Evolutionary conservation across 257 asterid species (phyloP), one percentile per base, ranked within the genome.

Genomic region (Paulownia fortunei): DNA sequence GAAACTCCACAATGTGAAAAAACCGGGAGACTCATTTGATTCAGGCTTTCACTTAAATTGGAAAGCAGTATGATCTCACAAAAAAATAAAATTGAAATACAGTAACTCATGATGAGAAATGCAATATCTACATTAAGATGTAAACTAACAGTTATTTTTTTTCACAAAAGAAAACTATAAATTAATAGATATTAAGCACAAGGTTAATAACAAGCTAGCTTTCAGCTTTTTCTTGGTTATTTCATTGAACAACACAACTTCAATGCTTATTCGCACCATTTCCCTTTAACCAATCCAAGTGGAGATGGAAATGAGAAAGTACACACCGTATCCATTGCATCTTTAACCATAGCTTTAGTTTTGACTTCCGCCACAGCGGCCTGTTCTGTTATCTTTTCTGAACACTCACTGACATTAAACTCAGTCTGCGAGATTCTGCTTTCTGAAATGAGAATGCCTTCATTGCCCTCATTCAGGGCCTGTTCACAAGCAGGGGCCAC

Each of bases 251-350:
- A 72, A 36, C 36, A 16, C 49, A 61, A 46, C 47, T 55, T 56
- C 65, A 4, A 60, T 51, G 42, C 34, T 24, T 65, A 56, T 42
- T 72, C 59, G 26, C 34, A 71, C 66, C 52, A 76, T 70, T 63
- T 49, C 58, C 59, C 71, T 46, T 65, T 30, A 62, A 65, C 68
- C 66, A 69, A 49, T 69, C 60, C 78, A 24, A 62, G 32, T 26
- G 47, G 69, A 72, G 47, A 84, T 11, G 61, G 62, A 59, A 63
- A 34, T 34, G 72, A 79, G 72, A 76, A 79, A 62, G 69, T 49
- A 90, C 93, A 84, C 76, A 90, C 97, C 73, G 8, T 79, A 74
- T 85, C 85, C 68, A 65, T 58, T 54, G 80, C 79, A 75, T 74
- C 85, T 70, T 82, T 81, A 63, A 67, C 82, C 71, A 76, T 72